A percentile compares a stretch with the other conserved stretches of the same genome.
Evolutionary conservation across 768 basidiomycete genomes (phyloP).

Genomic region (Pleurotus platypus): DNA sequence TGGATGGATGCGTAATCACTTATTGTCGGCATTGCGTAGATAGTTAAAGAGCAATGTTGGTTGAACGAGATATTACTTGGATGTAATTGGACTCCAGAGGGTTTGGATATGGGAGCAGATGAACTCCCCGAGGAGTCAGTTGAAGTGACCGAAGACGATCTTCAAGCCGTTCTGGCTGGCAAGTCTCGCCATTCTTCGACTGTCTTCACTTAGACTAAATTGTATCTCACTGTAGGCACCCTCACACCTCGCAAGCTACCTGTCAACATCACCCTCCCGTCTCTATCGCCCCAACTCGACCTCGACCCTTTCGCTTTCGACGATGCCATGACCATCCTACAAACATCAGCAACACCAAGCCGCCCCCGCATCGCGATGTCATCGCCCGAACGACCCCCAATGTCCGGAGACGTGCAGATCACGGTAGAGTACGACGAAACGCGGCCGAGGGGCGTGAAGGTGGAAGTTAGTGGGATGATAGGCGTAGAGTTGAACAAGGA

Average conservation of each 20-base stretch:
- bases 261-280: slow-evolving; percentile 65
- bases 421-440: slow-evolving; percentile 58
- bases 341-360: slow-evolving; percentile 29
- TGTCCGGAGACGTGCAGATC: slow-evolving; percentile 64
- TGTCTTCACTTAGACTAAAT: neutral
- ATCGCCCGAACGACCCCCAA: slow-evolving; percentile 61
- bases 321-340: slow-evolving; percentile 20
- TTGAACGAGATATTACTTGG: slow-evolving; percentile 66
- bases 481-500: slow-evolving; percentile 50
- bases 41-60: slow-evolving; percentile 84
- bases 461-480: slow-evolving; percentile 59
- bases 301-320: slow-evolving; percentile 31
- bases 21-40: slow-evolving; percentile 28
- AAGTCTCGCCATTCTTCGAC: slow-evolving; percentile 10
- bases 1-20: slow-evolving; percentile 6
- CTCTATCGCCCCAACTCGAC: slow-evolving; percentile 38
- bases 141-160: slow-evolving; percentile 48
- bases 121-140: slow-evolving; percentile 25
- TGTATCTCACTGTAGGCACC: slow-evolving; percentile 34
- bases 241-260: slow-evolving; percentile 61
- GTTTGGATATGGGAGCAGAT: slow-evolving; percentile 22
- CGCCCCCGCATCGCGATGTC: slow-evolving; percentile 61
- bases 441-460: slow-evolving; percentile 48
- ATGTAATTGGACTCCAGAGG: slow-evolving; percentile 63
- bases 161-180: slow-evolving; percentile 67